Evolutionary conservation across 257 asterid species (phyloP), one percentile per base, ranked within the genome.

Genomic region (Solanum paucissectum): DNA sequence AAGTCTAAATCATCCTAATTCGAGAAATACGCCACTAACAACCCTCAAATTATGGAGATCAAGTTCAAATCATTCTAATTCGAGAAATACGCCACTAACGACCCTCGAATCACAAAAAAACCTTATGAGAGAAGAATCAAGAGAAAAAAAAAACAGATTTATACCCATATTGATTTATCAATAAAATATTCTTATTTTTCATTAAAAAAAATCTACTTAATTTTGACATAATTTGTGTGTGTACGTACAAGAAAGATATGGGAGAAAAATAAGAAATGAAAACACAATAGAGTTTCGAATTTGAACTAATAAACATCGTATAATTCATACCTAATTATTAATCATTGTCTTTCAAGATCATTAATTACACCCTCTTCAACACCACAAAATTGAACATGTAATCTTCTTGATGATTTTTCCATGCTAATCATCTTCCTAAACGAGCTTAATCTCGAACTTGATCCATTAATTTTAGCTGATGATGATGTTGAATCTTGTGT

Each of bases 281-380:
- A 82, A 27, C 7, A 42, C 29, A 9, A 9, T 9, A 34, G 29
- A 14, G 18, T 46, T 25, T 27, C n/a, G n/a, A 42, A 79, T 79
- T 25, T 44, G 64, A 42, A 25, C 64, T 13, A 79, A 79, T 42
- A 27, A 14, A 44, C 66, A 79, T 40, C 37, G 32, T 62, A 81
- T 27, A 81, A 46, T 46, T 81, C 85, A 81, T 29, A 82, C 86
- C 69, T 29, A 82, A 79, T 3, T 44, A 79, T 79, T 44, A 79
- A 69, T 90, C 75, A 95, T 86, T 94, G 99, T 82, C 98, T 91
- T 90, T 96, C 99, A 36, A 92, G 92, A 91, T 94, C 98, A 38
- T 90, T 89, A 55, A 20, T 55, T 13, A 58, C 49, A 29, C 83
- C 91, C 23, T 91, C 93, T 49, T 92, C 93, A 42, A 84, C 90